phyloP scores from a whole-genome alignment of 345 rosid species.

The Erodium maritimum region DNA sequence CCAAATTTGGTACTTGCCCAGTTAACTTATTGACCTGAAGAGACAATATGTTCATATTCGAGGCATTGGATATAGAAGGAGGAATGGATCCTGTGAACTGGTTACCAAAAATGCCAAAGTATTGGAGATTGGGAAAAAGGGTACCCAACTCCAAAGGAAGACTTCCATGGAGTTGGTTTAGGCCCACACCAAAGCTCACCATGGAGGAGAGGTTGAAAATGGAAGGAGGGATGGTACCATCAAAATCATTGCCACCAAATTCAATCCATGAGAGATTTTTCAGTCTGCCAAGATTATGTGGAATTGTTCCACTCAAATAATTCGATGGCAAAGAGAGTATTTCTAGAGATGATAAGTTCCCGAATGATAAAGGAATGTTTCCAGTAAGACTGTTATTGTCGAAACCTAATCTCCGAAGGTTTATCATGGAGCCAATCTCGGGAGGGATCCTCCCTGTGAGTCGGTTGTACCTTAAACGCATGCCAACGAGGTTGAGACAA shows the following conservation, averaged over 20 bases:
- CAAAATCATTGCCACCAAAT: too few species aligned
- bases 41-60: neutral
- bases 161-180: too few species aligned
- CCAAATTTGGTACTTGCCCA: slow-evolving; percentile 6
- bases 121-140: too few species aligned
- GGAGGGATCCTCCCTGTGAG: neutral
- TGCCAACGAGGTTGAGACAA: neutral
- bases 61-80: too few species aligned
- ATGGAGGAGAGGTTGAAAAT: too few species aligned
- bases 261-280: too few species aligned
- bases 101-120: too few species aligned
- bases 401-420: neutral
- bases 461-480: neutral
- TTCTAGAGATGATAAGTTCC: neutral
- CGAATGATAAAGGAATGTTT: neutral
- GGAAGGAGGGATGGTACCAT: too few species aligned
- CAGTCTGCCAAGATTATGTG: neutral
- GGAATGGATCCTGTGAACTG: too few species aligned
- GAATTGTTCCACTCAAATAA: slow-evolving; percentile 10
- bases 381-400: neutral
- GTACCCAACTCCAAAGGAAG: too few species aligned
- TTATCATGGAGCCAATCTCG: neutral
- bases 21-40: slow-evolving; percentile 3
- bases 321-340: neutral
- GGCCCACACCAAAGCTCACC: too few species aligned